Conservation (phyloP, 345 rosid species). For the Populus davidiana region DNA sequence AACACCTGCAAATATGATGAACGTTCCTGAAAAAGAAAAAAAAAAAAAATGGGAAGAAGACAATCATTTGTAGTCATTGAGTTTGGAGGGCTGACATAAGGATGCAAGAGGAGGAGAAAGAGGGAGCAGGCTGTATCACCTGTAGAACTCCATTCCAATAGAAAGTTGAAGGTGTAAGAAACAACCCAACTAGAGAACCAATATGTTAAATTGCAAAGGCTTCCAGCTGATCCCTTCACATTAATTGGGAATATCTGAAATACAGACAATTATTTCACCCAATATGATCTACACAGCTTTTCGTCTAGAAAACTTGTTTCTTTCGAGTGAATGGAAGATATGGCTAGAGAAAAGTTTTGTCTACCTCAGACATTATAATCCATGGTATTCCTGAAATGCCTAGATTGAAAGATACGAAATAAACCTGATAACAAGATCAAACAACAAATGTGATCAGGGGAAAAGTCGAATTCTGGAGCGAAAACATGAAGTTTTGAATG, state of each 20-base stretch:
- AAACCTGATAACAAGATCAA: slow-evolving; percentile 19
- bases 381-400: slow-evolving; percentile 34
- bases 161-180: slow-evolving; percentile 41
- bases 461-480: too few species aligned
- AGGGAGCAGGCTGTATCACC: not conserved
- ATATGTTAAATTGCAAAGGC: slow-evolving; percentile 34
- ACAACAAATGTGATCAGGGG: not conserved
- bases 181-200: slow-evolving; percentile 44
- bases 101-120: too few species aligned
- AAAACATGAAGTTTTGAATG: too few species aligned
- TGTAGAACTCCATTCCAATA: slow-evolving; percentile 43
- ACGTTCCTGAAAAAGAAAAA: too few species aligned
- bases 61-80: not conserved
- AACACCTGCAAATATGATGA: too few species aligned
- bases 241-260: slow-evolving; percentile 49
- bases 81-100: not conserved
- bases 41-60: not conserved
- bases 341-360: not conserved
- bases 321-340: too few species aligned
- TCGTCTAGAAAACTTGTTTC: too few species aligned
- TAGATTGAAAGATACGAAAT: slow-evolving; percentile 12
- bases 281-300: not conserved
- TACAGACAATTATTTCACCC: not conserved
- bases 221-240: slow-evolving; percentile 47
- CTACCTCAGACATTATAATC: slow-evolving; percentile 39